Conservation (phyloP, 805 yeast genomes). For the Zygosaccharomyces bisporus region DNA sequence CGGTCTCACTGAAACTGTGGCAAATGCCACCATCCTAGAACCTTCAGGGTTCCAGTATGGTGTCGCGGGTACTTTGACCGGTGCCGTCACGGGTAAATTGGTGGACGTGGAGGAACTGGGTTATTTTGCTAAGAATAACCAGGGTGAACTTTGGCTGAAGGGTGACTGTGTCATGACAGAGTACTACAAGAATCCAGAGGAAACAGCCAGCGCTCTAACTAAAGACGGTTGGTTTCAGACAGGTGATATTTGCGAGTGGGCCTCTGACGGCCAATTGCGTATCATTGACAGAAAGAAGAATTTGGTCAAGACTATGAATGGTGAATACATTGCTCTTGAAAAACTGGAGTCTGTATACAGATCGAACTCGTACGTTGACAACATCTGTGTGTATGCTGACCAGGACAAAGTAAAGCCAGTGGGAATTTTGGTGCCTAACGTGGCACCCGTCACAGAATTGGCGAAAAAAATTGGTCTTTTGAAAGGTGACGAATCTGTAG, state of each 20-base stretch:
- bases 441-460: constrained; percentile 55
- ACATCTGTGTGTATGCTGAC: constrained; percentile 93
- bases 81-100: constrained; percentile 81
- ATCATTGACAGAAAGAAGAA: constrained; percentile 94
- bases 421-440: constrained; percentile 84
- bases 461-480: constrained; percentile 54
- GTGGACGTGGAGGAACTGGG: constrained; percentile 91
- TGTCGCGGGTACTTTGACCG: constrained; percentile 77
- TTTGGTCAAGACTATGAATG: constrained; percentile 90
- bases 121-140: constrained; percentile 81
- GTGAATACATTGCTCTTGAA: constrained; percentile 97
- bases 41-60: constrained; percentile 66
- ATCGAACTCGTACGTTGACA: constrained; percentile 68
- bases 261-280: constrained; percentile 69
- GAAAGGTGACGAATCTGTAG: constrained; percentile 47
- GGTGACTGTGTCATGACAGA: constrained; percentile 73
- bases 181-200: constrained; percentile 79
- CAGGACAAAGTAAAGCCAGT: constrained; percentile 82
- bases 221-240: constrained; percentile 94
- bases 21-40: constrained; percentile 71
- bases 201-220: constrained; percentile 68
- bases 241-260: constrained; percentile 97
- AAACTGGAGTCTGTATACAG: constrained; percentile 89
- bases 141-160: constrained; percentile 84
- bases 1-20: constrained; percentile 95